Evolutionary conservation across 768 basidiomycete genomes (phyloP).

Genomic region (Pleurotus pulmonarius): DNA sequence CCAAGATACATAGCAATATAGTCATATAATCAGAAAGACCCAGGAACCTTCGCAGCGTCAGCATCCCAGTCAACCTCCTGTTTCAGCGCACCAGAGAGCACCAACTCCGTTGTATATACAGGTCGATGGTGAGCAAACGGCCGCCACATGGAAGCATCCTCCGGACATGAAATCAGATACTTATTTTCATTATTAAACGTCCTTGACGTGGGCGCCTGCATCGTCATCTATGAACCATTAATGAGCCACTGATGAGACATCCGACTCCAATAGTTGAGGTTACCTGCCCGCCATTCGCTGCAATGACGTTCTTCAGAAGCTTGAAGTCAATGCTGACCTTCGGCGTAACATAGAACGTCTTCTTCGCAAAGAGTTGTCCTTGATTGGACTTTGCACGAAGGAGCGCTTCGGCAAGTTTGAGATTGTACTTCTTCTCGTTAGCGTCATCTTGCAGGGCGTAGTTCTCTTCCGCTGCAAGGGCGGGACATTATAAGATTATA

Average conservation of each 20-base stretch:
- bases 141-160: conserved; percentile 65
- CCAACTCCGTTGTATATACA: conserved; percentile 68
- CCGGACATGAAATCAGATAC: conserved; percentile 62
- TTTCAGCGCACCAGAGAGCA: conserved; percentile 59
- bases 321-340: conserved; percentile 56
- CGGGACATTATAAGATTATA: not conserved
- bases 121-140: conserved; percentile 45
- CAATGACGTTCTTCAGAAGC: conserved; percentile 66
- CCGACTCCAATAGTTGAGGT: conserved; percentile 9
- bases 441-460: conserved; percentile 58
- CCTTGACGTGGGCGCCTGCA: conserved; percentile 49
- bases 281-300: conserved; percentile 71
- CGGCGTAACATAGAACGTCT: conserved; percentile 73
- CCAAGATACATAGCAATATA: not conserved
- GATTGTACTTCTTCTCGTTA: conserved; percentile 63
- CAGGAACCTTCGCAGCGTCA: conserved; percentile 27
- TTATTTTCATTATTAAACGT: conserved; percentile 49
- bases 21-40: conserved; percentile 10
- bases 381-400: conserved; percentile 47
- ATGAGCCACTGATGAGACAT: conserved; percentile 4
- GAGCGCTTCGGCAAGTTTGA: conserved; percentile 62
- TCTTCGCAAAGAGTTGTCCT: conserved; percentile 58
- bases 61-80: conserved; percentile 69
- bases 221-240: conserved; percentile 30
- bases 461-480: conserved; percentile 51